Percentiles rank a stretch among this genome's conserved stretches.
These are phyloP conservation scores for Yarrowia osloensis DNA, from an alignment of 805 yeast species.

Conservation along the genomic window DNA sequence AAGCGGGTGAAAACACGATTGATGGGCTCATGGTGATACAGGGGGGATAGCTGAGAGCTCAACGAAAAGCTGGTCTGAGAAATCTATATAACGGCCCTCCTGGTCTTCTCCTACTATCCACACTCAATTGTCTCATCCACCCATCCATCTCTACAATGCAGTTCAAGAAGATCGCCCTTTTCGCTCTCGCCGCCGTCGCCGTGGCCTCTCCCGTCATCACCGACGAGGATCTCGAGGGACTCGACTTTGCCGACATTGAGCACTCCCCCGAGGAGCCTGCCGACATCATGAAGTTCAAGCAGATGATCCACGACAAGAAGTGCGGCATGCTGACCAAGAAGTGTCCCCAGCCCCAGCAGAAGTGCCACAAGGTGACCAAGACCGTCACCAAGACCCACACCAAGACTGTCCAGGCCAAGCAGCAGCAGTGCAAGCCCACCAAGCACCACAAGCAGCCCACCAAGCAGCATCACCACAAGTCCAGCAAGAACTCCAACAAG, in stretches of 20 bases:
- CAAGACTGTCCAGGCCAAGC: conserved; percentile 22
- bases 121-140: neutral
- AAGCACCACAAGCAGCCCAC: neutral
- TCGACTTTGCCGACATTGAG: conserved; percentile 23
- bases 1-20: neutral
- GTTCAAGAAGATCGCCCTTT: conserved; percentile 21
- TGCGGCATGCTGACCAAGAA: conserved; percentile 10
- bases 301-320: conserved; percentile 28
- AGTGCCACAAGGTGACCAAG: conserved; percentile 21
- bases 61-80: neutral
- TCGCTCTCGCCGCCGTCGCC: conserved; percentile 13
- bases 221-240: conserved; percentile 16
- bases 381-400: conserved; percentile 20
- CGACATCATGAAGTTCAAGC: conserved; percentile 24
- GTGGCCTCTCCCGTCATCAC: conserved; percentile 21
- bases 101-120: neutral
- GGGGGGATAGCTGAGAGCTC: neutral
- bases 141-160: neutral
- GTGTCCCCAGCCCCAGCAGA: conserved; percentile 26
- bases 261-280: conserved; percentile 9
- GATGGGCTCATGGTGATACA: neutral
- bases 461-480: neutral
- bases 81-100: neutral
- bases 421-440: conserved; percentile 29
- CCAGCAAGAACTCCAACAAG: neutral